Evolutionary conservation across 2,329 filamentous ascomycete genomes (phyloP).

Genomic region (Dryadomyces quercus-mongolicae): DNA sequence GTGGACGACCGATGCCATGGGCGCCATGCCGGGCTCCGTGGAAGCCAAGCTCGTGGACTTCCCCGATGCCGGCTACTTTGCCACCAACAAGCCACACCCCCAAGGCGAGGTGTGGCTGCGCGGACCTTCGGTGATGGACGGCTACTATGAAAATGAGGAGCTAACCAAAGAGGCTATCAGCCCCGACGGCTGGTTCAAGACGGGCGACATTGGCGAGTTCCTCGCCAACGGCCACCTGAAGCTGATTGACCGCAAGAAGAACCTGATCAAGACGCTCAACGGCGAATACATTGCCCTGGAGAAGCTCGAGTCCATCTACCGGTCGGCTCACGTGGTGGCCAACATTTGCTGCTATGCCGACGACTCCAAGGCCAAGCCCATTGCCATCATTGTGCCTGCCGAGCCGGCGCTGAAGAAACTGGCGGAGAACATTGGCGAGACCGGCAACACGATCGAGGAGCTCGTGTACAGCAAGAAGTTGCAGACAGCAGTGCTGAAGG

Average conservation of each 20-base stretch:
- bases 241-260: conserved; percentile 81
- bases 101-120: conserved; percentile 87
- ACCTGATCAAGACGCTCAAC: conserved; percentile 71
- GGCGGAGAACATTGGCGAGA: conserved; percentile 27
- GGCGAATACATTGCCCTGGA: conserved; percentile 77
- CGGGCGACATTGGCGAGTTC: conserved; percentile 73
- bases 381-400: conserved; percentile 44
- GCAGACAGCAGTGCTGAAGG: conserved; percentile 48
- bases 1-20: conserved; percentile 64
- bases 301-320: conserved; percentile 48
- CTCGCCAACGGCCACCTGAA: conserved; percentile 58
- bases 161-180: conserved; percentile 62
- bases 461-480: conserved; percentile 57
- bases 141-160: conserved; percentile 67
- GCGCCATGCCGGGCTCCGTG: conserved; percentile 59
- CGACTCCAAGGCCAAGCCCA: conserved; percentile 35
- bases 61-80: conserved; percentile 66
- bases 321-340: conserved; percentile 34
- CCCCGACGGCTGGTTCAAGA: conserved; percentile 76
- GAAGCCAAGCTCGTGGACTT: conserved; percentile 84
- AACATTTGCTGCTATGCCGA: conserved; percentile 47
- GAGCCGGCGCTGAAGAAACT: conserved; percentile 44
- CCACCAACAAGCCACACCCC: conserved; percentile 61
- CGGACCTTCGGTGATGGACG: conserved; percentile 55
- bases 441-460: conserved; percentile 48